Evolutionary conservation across 805 yeast genomes (phyloP).

Genomic region (Metschnikowia drakensbergensis): DNA sequence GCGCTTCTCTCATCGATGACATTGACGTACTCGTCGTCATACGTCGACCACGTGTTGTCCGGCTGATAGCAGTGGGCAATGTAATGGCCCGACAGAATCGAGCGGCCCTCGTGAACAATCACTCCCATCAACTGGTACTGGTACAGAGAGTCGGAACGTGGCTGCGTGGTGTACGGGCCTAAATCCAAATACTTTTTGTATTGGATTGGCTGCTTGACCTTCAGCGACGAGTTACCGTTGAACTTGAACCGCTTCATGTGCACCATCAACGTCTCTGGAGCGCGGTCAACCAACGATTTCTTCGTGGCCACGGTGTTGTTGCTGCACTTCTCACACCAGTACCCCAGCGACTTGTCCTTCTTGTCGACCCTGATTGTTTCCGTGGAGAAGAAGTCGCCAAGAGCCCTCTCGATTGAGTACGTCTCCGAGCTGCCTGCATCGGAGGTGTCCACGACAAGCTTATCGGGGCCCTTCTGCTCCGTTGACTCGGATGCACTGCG

Average conservation of each 20-base stretch:
- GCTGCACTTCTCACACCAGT: constrained; percentile 84
- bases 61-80: constrained; percentile 89
- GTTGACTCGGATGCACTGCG: constrained; percentile 7
- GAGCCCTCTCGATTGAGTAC: constrained; percentile 70
- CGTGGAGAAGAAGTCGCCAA: constrained; percentile 76
- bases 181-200: constrained; percentile 78
- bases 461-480: neutral
- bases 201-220: constrained; percentile 80
- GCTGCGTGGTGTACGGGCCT: constrained; percentile 44
- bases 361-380: constrained; percentile 71
- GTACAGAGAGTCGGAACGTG: constrained; percentile 19
- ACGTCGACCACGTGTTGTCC: constrained; percentile 87
- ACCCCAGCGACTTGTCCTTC: constrained; percentile 64
- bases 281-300: constrained; percentile 64
- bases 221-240: constrained; percentile 72
- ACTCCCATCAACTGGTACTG: constrained; percentile 74
- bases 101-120: constrained; percentile 91
- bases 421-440: neutral
- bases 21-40: constrained; percentile 89
- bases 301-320: constrained; percentile 74
- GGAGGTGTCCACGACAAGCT: neutral
- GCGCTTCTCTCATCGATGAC: constrained; percentile 69
- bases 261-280: constrained; percentile 84
- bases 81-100: constrained; percentile 90
- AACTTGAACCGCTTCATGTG: constrained; percentile 91